These are phyloP conservation scores for Turnera subulata DNA, from an alignment of 345 rosid genomes.

Conservation along the genomic window DNA sequence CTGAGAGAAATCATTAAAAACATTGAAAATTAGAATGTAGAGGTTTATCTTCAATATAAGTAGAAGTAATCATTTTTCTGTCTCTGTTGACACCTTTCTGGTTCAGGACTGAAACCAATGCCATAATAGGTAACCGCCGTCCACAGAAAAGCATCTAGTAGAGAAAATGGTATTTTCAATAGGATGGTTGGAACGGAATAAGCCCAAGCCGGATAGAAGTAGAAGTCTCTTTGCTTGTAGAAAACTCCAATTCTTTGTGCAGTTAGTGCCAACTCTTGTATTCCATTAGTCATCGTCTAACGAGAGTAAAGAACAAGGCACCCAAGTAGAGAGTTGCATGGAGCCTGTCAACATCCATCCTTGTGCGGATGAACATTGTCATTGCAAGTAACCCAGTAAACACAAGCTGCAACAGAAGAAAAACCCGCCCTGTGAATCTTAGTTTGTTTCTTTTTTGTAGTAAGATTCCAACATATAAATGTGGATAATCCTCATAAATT, in stretches of 20 bases:
- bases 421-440: too few relatives aligned
- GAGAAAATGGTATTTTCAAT: conserved; percentile 45
- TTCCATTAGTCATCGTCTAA: conserved; percentile 31
- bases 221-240: conserved; percentile 42
- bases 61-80: too few relatives aligned
- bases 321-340: conserved; percentile 38
- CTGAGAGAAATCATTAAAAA: conserved; percentile 18
- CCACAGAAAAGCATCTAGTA: conserved; percentile 43
- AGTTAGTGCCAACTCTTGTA: conserved; percentile 38
- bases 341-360: conserved; percentile 27
- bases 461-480: too few relatives aligned
- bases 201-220: conserved; percentile 55
- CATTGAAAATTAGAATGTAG: conserved; percentile 7
- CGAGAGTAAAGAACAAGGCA: conserved; percentile 37
- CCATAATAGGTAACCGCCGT: conserved; percentile 50
- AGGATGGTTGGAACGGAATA: conserved; percentile 38
- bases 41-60: neutral
- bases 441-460: too few relatives aligned
- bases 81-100: conserved; percentile 26
- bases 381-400: conserved; percentile 28
- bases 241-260: conserved; percentile 39
- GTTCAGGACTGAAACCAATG: conserved; percentile 50
- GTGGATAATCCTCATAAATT: too few relatives aligned
- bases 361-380: conserved; percentile 36
- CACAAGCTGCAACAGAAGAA: conserved; percentile 32